Base-by-base conservation (phyloP, 2,329 filamentous ascomycete genomes). In the Zalaria obscura region DNA sequence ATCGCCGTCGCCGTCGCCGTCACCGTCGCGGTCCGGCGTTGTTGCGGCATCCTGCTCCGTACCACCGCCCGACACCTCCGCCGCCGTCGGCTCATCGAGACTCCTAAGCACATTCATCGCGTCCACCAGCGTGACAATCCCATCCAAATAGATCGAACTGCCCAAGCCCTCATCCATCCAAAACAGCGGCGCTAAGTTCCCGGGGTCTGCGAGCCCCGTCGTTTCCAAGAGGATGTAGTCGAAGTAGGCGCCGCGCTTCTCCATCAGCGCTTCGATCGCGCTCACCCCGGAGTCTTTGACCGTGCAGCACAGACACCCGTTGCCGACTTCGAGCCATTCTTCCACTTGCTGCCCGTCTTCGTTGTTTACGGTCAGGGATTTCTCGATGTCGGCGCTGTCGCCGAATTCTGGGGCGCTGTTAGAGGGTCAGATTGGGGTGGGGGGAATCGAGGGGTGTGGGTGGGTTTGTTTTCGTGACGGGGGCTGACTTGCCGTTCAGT, bases 181-280 rank as follows among this genome's bases (percentile, higher is more conserved):
- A 65, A 98, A 98, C 9, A 96, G 66, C 1, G 91, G 91, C 0
- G 91, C 91, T 40, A 98, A 78, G 54, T 96, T 96, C 1, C 91
- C 91, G 0, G 91, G 91, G 55, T 98, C 89, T 4, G 91, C 91
- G 4, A 98, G 72, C 0, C 91, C 91, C 0, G 91, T 96, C 0
- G 91, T 98, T 61, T 98, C 91, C 1, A 98, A 77, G 2, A 98
- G 73, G 49, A 98, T 96, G 64, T 96, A 98, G 65, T 98, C 91
- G 56, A 98, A 98, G 18, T 18, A 18, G 4, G 80, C 80, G 39
- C 89, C 89, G 49, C 84, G 85, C 54, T 87, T 86, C 48, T 88
- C 84, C 85, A 98, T 96, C 3, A 98, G 69, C 1, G 85, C 85
- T 65, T 98, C 91, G 41, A 98, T 93, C 31, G 91, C 91, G 50